Evolutionary conservation across 805 yeast genomes (phyloP).

Genomic region (Pichia scutulata): DNA sequence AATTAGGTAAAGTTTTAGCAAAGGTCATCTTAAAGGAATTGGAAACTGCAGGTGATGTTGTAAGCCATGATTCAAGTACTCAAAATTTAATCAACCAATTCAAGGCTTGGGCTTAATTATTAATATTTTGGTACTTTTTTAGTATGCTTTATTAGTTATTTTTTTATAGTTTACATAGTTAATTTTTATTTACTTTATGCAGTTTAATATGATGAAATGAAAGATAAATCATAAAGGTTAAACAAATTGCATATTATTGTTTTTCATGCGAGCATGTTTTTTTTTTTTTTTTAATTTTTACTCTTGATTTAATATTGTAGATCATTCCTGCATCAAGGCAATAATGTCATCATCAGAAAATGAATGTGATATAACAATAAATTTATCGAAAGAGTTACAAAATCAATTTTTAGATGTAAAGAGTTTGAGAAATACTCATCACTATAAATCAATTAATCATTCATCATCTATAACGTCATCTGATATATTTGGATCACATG

Average conservation of each 20-base stretch:
- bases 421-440: neutral
- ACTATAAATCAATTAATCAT: neutral
- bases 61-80: conserved; percentile 83
- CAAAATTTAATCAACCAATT: conserved; percentile 90
- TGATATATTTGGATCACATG: neutral
- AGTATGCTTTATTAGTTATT: neutral
- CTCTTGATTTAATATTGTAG: too few species aligned
- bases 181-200: neutral
- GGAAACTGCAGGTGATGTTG: conserved; percentile 48
- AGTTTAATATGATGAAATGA: neutral
- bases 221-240: too few species aligned
- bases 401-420: neutral
- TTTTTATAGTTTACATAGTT: neutral
- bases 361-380: neutral
- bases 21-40: conserved; percentile 91
- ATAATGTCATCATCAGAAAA: neutral
- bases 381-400: neutral
- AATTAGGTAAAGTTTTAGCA: conserved; percentile 95
- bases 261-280: neutral
- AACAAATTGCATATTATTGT: too few species aligned
- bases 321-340: neutral
- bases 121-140: neutral
- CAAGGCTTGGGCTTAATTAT: conserved; percentile 67
- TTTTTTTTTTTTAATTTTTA: neutral
- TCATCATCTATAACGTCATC: neutral